Base-by-base conservation (phyloP, 2,329 filamentous ascomycete species). In the Neofusicoccum ribis region DNA sequence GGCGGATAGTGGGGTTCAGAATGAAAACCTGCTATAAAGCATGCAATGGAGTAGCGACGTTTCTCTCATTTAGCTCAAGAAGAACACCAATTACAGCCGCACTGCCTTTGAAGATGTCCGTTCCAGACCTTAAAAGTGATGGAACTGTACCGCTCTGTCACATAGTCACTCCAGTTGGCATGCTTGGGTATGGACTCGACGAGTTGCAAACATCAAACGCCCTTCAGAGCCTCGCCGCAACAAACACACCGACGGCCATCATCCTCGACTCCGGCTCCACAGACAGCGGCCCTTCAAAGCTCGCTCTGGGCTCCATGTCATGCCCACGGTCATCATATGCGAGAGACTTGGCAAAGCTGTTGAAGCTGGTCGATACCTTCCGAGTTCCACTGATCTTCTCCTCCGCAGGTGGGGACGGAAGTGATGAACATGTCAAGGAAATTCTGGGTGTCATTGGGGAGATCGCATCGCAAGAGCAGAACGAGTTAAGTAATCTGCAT, bases 101-200 rank as follows among this genome's bases (percentile, higher is more conserved):
- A 15, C 27, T 11, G n/a, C 6, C 12, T 1, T 15, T 49, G 11
- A 12, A 2, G 9, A 49, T 49, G 46, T 27, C 46, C 11, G 20
- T 11, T 23, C 2, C 8, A 27, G 11, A 31, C 23, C 11, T 20
- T 11, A 23, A 15, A 5, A 8, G 41, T 14, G 23, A 41, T n/a
- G 36, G 6, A 5, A 11, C 6, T 2, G 11, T 15, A 11, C 67
- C 69, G 17, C 43, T 66, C 36, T 71, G 68, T 65, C 70, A 71
- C 52, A 81, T 84, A 49, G 68, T 83, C 2, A 80, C 82, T 0
- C 82, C 82, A 0, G 78, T 82, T 14, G 82, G 80, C 36, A 84
- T 83, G 80, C 70, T 84, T 7, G 82, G 83, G 5, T 85, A 83
- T 65, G 82, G 83, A 31, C 79, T 83, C 52, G 71, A 80, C 59